Conservation (phyloP, 2,329 filamentous ascomycete genomes). For the Lachnellula suecica region DNA sequence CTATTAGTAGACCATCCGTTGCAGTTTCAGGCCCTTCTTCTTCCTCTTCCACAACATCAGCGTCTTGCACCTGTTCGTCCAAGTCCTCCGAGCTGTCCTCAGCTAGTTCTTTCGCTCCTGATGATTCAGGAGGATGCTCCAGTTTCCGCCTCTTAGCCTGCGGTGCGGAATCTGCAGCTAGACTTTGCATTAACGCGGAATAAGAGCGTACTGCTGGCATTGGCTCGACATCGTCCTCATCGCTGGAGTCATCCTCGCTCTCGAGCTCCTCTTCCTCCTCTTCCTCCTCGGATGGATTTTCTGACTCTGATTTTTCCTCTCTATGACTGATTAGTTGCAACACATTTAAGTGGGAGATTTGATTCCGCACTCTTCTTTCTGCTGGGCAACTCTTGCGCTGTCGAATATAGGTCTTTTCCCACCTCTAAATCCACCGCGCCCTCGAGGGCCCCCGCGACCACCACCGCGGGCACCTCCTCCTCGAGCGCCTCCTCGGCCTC, state of each 20-base stretch:
- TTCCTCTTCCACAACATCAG: constrained; percentile 47
- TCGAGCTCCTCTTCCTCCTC: constrained; percentile 41
- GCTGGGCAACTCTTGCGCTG: constrained; percentile 44
- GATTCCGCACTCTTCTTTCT: constrained; percentile 39
- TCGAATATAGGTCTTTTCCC: constrained; percentile 44
- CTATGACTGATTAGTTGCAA: constrained; percentile 12
- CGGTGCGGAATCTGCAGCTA: constrained; percentile 46
- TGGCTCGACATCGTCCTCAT: constrained; percentile 40
- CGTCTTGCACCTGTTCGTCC: constrained; percentile 14
- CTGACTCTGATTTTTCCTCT: constrained; percentile 31
- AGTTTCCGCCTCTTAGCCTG: constrained; percentile 59
- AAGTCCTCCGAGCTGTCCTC: constrained; percentile 4
- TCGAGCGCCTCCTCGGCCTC: constrained; percentile 29
- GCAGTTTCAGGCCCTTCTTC: constrained; percentile 44
- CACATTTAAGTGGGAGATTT: not conserved
- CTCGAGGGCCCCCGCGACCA: constrained; percentile 31
- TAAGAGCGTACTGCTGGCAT: constrained; percentile 48
- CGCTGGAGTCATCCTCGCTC: constrained; percentile 44
- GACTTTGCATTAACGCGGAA: constrained; percentile 56
- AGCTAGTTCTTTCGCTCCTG: constrained; percentile 19
- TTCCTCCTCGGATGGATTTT: constrained; percentile 39
- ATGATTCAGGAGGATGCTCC: constrained; percentile 29
- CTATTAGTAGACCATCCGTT: constrained; percentile 35
- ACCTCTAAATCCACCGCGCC: constrained; percentile 30
- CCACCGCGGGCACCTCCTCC: constrained; percentile 27